Percentiles rank a stretch among this genome's conserved stretches.
Conservation (phyloP, 805 yeast genomes). For the Yamadazyma phyllophila region DNA sequence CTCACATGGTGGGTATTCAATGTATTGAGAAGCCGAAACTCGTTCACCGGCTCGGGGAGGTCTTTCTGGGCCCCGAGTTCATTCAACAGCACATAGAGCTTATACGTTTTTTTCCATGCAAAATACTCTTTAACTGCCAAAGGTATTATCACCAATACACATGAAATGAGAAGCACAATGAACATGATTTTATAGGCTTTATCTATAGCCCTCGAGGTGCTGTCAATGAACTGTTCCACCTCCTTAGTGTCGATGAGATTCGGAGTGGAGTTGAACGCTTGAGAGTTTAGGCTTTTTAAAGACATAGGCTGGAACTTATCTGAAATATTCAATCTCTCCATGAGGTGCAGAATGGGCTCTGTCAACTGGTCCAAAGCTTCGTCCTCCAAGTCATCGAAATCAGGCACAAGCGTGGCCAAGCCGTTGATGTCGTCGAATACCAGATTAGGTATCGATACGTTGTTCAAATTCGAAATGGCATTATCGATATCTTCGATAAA, state of each 20-base stretch:
- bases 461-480: conserved; percentile 52
- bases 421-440: conserved; percentile 56
- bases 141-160: conserved; percentile 43
- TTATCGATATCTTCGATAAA: conserved; percentile 51
- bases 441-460: conserved; percentile 62
- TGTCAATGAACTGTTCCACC: background rate
- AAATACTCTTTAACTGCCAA: conserved; percentile 44
- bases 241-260: background rate
- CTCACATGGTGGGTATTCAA: conserved; percentile 16
- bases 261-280: background rate
- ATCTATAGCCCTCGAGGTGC: conserved; percentile 23
- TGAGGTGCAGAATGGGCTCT: conserved; percentile 43
- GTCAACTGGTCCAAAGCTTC: conserved; percentile 53
- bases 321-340: conserved; percentile 2
- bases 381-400: conserved; percentile 62
- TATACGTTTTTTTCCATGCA: conserved; percentile 47
- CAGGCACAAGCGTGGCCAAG: conserved; percentile 53
- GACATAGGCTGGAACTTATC: conserved; percentile 19
- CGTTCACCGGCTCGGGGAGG: background rate
- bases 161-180: conserved; percentile 26
- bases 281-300: conserved; percentile 25
- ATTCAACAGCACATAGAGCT: conserved; percentile 22
- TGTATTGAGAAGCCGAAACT: conserved; percentile 12
- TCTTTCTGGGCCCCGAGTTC: background rate
- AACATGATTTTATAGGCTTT: conserved; percentile 36